Percentiles rank a stretch among this genome's conserved stretches.
Evolutionary conservation across 495 filamentous ascomycete genomes (phyloP).

Genomic region (Penicillium herquei): DNA sequence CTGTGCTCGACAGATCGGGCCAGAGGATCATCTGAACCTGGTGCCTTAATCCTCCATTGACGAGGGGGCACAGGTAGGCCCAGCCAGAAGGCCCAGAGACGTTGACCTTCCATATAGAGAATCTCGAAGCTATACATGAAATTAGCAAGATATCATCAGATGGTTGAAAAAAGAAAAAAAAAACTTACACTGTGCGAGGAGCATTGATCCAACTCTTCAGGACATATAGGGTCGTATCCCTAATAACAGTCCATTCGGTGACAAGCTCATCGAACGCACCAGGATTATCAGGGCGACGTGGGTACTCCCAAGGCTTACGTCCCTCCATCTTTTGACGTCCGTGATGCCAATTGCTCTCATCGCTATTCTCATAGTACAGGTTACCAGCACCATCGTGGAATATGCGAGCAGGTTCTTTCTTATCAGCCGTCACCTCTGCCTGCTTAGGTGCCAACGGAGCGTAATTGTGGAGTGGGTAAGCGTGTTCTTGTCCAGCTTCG

Average conservation of each 20-base stretch:
- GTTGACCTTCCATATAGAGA: slow-evolving; percentile 48
- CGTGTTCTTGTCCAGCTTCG: slow-evolving; percentile 36
- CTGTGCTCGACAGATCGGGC: not conserved
- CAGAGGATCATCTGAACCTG: slow-evolving; percentile 17
- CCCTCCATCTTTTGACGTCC: slow-evolving; percentile 23
- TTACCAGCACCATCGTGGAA: slow-evolving; percentile 37
- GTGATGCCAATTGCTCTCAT: slow-evolving; percentile 37
- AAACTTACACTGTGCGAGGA: slow-evolving; percentile 69
- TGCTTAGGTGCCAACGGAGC: slow-evolving; percentile 16
- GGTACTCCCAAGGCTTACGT: slow-evolving; percentile 40
- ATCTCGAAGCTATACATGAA: slow-evolving; percentile 56
- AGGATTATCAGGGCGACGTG: slow-evolving; percentile 26
- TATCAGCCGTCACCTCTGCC: not conserved
- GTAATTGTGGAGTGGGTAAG: slow-evolving; percentile 33
- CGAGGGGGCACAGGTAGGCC: slow-evolving; percentile 71
- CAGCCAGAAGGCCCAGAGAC: slow-evolving; percentile 75
- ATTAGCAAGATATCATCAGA: not conserved
- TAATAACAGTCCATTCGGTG: slow-evolving; percentile 62
- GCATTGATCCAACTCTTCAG: slow-evolving; percentile 66
- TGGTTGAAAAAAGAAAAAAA: not conserved
- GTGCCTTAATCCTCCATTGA: slow-evolving; percentile 60
- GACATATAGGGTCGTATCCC: slow-evolving; percentile 60
- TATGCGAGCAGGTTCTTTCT: slow-evolving; percentile 21
- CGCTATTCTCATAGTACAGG: slow-evolving; percentile 45
- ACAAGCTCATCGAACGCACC: slow-evolving; percentile 57